Base-by-base conservation (phyloP, 2,329 filamentous ascomycete genomes). In the Thelonectria blattea region DNA sequence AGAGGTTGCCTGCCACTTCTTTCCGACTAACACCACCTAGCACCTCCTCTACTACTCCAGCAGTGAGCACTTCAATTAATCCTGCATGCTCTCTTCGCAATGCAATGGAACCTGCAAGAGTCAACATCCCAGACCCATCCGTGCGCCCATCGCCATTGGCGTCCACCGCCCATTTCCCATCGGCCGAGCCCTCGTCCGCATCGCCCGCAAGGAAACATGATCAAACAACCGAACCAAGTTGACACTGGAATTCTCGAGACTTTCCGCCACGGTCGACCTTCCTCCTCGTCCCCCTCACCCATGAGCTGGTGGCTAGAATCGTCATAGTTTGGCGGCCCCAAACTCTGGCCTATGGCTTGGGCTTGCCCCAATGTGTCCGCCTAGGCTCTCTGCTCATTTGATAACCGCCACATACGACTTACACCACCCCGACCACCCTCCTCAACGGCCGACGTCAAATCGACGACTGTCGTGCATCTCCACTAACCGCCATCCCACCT, bases 311-410 rank as follows among this genome's bases (percentile, higher is more conserved):
- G 22, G 39, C 27, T 22, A 22, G 49, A 32, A 42, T 52, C 34
- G 42, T n/a, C 45, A 59, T 46, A 46, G 51, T 59, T 47, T 52
- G 47, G 42, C 52, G 48, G 52, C 41, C 43, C 34, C 52, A 60
- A 56, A 56, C 52, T 52, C 37, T 56, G 47, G 37, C 20, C 20
- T 34, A 18, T 52, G 22, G 14, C 45, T 43, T 12, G 15, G 20
- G 24, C 32, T 22, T 52, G 37, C 41, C 42, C 32, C n/a, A 15
- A 47, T 39, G 11, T 54, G 42, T 47, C 30, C 12, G 24, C 30
- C 27, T n/a, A 51, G 30, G 50, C 43, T 39, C 34, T 18, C 46
- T 37, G 48, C 20, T 43, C 46, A 51, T 45, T 51, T 39, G 48
- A 41, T 45, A n/a, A 17, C 27, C 34, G 30, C 24, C 10, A 39